Base-by-base conservation (phyloP, 176 grass and related monocot genomes). In the Chloris gayana region DNA sequence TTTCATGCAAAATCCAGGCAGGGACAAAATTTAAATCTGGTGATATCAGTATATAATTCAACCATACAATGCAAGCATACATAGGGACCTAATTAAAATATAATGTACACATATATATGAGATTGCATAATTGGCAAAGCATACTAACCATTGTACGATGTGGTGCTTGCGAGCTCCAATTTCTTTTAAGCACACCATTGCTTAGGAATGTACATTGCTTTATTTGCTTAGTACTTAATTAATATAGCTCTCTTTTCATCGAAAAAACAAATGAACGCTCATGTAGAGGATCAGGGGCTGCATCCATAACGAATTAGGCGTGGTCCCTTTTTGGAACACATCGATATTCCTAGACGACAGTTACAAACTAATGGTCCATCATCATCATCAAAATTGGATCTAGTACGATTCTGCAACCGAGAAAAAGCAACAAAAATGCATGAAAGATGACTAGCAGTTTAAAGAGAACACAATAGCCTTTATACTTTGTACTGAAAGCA, bases 401-500 rank as follows among this genome's bases (percentile, higher is more conserved):
- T 4, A 27, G 29, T 30, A 12, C 18, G 21, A 35, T 50, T 21
- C 46, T 66, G 76, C 14, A 78, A 34, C 41, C 1, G 26, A 31
- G 14, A 32, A 32, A 32, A 14, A 51, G 49, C 22, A 65, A 27
- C 10, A 44, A 13, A 44, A 44, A 44, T 44, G 41, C 41, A 44
- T 37, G 35, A 37, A 37, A 37, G 35, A 25, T 34, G 5, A 30
- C 2, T 61, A 31, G n/a, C 22, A 70, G 31, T 54, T 64, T 7
- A 35, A 44, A 71, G 14, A 35, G 18, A 42, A 26, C 63, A 18
- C 45, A 67, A 46, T 26, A n/a, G 6, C 25, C 17, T 27, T 21
- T 79, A 19, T 37, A 38, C 57, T 26, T 68, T 79, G 7, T 19
- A 54, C 11, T 68, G 0, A 26, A 56, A 71, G 29, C 82, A 85